Evolutionary conservation across 2,329 filamentous ascomycete species (phyloP).

Genomic region (Arthrobotrys sinensis): DNA sequence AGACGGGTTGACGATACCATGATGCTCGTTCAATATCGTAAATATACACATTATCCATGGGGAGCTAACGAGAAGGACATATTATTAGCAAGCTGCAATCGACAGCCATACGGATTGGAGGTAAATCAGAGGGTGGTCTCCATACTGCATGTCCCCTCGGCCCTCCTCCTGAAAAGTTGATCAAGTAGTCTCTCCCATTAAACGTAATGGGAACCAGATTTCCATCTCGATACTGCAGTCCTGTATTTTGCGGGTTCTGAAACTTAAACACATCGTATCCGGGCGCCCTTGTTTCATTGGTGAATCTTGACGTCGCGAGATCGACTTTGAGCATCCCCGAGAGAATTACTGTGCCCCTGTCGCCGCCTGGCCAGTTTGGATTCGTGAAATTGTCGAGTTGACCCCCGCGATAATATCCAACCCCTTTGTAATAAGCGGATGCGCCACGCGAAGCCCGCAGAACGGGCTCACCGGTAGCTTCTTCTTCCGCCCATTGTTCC

Average conservation of each 20-base stretch:
- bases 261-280: constrained; percentile 26
- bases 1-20: constrained; percentile 47
- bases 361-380: constrained; percentile 26
- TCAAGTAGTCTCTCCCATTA: constrained; percentile 30
- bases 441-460: constrained; percentile 29
- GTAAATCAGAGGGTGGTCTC: neutral
- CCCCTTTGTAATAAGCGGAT: constrained; percentile 32
- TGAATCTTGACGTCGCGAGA: constrained; percentile 19
- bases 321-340: constrained; percentile 46
- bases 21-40: constrained; percentile 43
- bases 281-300: constrained; percentile 15
- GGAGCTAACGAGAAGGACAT: constrained; percentile 2
- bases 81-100: no score
- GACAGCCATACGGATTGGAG: neutral
- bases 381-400: constrained; percentile 37
- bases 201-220: constrained; percentile 43
- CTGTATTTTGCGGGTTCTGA: constrained; percentile 9
- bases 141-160: constrained; percentile 32
- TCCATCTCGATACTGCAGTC: constrained; percentile 32
- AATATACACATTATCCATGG: constrained; percentile 32
- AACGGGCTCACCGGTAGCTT: neutral
- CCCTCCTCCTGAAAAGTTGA: constrained; percentile 41
- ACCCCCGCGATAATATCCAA: constrained; percentile 51
- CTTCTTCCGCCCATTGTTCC: constrained; percentile 26
- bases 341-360: constrained; percentile 13